Conservation (phyloP, 352 stramenopile genomes). For the Pythium dissimile region DNA sequence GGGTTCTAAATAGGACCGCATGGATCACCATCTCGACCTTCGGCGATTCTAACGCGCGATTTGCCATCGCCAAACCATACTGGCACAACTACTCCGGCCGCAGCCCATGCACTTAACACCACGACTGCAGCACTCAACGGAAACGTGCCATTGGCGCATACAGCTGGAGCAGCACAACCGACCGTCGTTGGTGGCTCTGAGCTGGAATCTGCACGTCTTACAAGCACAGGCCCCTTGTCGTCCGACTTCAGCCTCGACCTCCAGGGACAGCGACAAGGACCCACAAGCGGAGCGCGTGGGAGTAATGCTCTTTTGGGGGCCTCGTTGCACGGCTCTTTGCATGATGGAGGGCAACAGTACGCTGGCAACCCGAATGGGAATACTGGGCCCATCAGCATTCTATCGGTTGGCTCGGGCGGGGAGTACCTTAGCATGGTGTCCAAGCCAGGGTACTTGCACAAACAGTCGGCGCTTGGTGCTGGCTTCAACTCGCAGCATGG, state of each 20-base stretch:
- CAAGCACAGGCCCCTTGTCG: not conserved
- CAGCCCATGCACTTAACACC: no score
- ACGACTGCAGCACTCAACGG: no score
- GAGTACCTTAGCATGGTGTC: conserved; percentile 29
- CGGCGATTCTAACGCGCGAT: no score
- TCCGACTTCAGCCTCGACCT: not conserved
- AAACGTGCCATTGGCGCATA: no score
- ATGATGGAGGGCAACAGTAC: not conserved
- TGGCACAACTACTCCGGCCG: no score
- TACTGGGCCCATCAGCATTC: conserved; percentile 4
- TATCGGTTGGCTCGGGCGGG: conserved; percentile 5
- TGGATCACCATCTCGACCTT: no score
- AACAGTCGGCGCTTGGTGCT: not conserved
- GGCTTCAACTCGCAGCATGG: not conserved
- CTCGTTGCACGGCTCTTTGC: not conserved
- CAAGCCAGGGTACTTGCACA: conserved; percentile 15
- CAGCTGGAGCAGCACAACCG: no score
- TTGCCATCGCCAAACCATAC: no score
- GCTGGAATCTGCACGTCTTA: no score
- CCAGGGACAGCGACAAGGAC: conserved; percentile 2
- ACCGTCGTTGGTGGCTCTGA: no score
- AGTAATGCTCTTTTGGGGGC: not conserved
- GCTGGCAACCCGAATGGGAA: not conserved
- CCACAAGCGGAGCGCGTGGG: not conserved
- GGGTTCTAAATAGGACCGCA: no score